Conservation (phyloP, 2,329 filamentous ascomycete species). For the Xylaria multiplex region DNA sequence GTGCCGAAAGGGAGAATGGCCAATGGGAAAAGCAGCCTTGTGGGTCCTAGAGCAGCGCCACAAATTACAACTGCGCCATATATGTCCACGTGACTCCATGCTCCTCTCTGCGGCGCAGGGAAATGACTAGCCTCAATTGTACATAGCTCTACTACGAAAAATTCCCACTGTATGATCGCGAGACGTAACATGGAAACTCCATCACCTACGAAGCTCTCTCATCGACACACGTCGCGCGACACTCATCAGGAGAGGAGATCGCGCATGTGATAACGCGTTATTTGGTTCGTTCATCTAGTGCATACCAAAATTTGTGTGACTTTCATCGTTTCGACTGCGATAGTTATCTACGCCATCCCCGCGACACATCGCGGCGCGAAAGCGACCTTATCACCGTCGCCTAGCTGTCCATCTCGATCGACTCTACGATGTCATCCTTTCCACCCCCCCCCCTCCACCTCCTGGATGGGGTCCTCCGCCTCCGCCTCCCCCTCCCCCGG, state of each 20-base stretch:
- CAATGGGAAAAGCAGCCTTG: constrained; percentile 38
- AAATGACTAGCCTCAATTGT: constrained; percentile 22
- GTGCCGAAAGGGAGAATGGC: constrained; percentile 32
- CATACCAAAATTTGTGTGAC: background rate
- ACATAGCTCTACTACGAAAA: constrained; percentile 35
- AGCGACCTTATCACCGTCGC: constrained; percentile 46
- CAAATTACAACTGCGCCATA: constrained; percentile 16
- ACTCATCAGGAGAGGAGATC: constrained; percentile 35
- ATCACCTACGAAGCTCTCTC: constrained; percentile 31
- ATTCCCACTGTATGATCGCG: constrained; percentile 40
- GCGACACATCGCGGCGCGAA: constrained; percentile 50
- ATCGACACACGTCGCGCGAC: constrained; percentile 39
- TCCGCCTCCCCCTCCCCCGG: constrained; percentile 65
- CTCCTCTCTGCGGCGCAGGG: constrained; percentile 6
- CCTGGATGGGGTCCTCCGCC: constrained; percentile 65
- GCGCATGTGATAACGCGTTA: constrained; percentile 35
- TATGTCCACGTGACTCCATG: constrained; percentile 13
- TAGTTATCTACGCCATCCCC: constrained; percentile 38
- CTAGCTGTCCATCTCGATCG: constrained; percentile 38
- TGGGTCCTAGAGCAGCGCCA: constrained; percentile 21
- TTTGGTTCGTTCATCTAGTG: constrained; percentile 5
- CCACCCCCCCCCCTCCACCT: constrained; percentile 66
- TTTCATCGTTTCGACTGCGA: constrained; percentile 38
- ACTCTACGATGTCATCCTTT: constrained; percentile 60
- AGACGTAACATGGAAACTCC: constrained; percentile 37